Evolutionary conservation across 1,139 yeast species (phyloP).

Genomic region (Meyerozyma carpophila): DNA sequence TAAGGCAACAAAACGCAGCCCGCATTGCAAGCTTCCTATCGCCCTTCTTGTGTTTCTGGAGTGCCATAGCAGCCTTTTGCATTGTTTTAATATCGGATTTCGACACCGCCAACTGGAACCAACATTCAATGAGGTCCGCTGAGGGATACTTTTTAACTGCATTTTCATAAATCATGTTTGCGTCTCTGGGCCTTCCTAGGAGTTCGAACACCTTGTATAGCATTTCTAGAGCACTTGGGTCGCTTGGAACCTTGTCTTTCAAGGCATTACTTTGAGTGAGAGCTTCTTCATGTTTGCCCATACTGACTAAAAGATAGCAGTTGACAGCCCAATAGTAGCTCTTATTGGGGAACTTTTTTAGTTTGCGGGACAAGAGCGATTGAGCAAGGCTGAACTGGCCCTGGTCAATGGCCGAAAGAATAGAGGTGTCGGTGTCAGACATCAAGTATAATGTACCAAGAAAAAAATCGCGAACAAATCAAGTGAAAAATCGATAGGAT

Average conservation of each 20-base stretch:
- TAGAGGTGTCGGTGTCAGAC: constrained; percentile 22
- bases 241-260: constrained; percentile 45
- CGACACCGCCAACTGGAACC: constrained; percentile 43
- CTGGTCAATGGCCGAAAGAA: constrained; percentile 43
- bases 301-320: constrained; percentile 36
- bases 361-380: constrained; percentile 42
- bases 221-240: constrained; percentile 46
- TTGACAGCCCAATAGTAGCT: constrained; percentile 50
- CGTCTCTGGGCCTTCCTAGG: constrained; percentile 30
- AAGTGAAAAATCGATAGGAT: neutral
- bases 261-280: constrained; percentile 36
- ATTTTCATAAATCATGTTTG: constrained; percentile 46
- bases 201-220: constrained; percentile 34
- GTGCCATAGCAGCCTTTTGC: constrained; percentile 43
- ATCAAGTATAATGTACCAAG: constrained; percentile 7
- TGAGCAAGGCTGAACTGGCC: constrained; percentile 54
- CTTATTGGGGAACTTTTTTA: constrained; percentile 51
- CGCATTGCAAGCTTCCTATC: constrained; percentile 35
- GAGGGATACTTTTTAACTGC: constrained; percentile 52
- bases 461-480: neutral
- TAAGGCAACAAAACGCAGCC: constrained; percentile 41
- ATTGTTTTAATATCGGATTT: constrained; percentile 32
- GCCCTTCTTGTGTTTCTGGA: constrained; percentile 25
- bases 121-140: constrained; percentile 29
- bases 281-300: constrained; percentile 43